A percentile compares a stretch with the other conserved stretches of the same genome.
Conservation (phyloP, 306 rosid species). For the Cucumis hystrix region DNA sequence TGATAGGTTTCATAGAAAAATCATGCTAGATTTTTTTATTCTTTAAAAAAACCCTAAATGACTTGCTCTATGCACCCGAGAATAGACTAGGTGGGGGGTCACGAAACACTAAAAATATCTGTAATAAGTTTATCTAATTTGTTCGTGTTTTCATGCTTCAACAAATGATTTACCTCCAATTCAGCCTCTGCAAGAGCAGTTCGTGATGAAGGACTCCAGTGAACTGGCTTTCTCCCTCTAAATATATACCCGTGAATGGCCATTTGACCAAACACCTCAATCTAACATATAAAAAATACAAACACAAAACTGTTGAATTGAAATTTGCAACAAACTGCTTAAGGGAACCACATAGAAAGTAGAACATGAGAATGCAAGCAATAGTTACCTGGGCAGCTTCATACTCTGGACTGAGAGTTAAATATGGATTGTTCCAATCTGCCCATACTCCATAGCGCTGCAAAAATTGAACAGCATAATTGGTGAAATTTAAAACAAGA, state of each 20-base stretch:
- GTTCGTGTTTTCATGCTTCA: not conserved
- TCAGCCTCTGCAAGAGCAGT: conserved; percentile 99
- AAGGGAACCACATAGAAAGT: conserved; percentile 7
- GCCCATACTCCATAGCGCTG: conserved; percentile 99
- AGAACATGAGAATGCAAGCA: conserved; percentile 24
- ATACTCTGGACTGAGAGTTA: conserved; percentile 86
- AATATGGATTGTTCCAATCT: conserved; percentile 88
- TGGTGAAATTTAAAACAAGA: conserved; percentile 2
- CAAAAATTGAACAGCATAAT: conserved; percentile 32
- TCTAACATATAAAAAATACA: conserved; percentile 24
- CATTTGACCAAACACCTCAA: conserved; percentile 98
- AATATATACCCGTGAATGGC: conserved; percentile 80
- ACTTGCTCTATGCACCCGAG: not conserved
- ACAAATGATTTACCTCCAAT: conserved; percentile 56
- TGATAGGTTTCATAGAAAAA: not conserved
- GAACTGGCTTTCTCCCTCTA: conserved; percentile 97
- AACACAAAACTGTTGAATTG: not conserved
- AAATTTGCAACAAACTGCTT: not conserved
- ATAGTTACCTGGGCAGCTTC: conserved; percentile 97
- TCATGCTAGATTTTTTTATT: not conserved
- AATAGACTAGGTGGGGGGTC: not conserved
- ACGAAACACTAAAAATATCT: not conserved
- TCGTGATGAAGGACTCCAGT: conserved; percentile 97
- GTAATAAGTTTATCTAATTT: not conserved
- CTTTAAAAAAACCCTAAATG: no score